Evolutionary conservation across 352 stramenopile genomes (phyloP).

Genomic region (Aphanomyces invadans): DNA sequence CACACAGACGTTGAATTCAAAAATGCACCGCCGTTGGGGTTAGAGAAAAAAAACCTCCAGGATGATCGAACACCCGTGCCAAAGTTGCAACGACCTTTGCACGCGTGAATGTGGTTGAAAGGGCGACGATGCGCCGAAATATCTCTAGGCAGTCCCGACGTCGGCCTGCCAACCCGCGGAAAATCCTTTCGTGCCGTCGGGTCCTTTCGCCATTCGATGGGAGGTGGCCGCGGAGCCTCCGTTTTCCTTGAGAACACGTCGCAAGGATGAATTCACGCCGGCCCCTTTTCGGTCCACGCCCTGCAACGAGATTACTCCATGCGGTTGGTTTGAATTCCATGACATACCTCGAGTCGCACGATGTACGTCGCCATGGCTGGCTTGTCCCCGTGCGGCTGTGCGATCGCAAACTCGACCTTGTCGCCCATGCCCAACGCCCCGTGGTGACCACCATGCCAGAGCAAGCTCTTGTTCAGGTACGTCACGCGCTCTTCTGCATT

Average conservation of each 20-base stretch:
- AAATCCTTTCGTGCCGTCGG: conserved; percentile 67
- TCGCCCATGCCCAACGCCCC: conserved; percentile 53
- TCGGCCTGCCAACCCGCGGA: conserved; percentile 45
- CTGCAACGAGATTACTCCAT: conserved; percentile 28
- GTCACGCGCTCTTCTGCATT: conserved; percentile 28
- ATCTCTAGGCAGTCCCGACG: no score
- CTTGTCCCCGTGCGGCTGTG: conserved; percentile 23
- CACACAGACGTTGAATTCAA: no score
- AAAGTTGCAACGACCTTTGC: no score
- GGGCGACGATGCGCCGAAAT: no score
- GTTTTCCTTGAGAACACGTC: conserved; percentile 58
- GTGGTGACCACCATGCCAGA: conserved; percentile 35
- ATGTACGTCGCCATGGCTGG: conserved; percentile 25
- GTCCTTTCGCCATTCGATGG: conserved; percentile 60
- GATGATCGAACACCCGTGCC: no score
- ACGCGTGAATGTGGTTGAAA: no score
- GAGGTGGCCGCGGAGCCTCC: conserved; percentile 47
- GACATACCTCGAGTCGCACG: conserved; percentile 29
- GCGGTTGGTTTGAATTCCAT: no score
- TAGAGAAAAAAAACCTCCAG: no score
- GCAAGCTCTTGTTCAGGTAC: conserved; percentile 35
- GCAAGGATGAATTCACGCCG: conserved; percentile 30
- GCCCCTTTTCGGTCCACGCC: conserved; percentile 5
- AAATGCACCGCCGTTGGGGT: no score
- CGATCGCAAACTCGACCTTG: conserved; percentile 59